phyloP scores from a whole-genome alignment of 192 early-diverging fungal genomes.

The Martensiomyces pterosporus region DNA sequence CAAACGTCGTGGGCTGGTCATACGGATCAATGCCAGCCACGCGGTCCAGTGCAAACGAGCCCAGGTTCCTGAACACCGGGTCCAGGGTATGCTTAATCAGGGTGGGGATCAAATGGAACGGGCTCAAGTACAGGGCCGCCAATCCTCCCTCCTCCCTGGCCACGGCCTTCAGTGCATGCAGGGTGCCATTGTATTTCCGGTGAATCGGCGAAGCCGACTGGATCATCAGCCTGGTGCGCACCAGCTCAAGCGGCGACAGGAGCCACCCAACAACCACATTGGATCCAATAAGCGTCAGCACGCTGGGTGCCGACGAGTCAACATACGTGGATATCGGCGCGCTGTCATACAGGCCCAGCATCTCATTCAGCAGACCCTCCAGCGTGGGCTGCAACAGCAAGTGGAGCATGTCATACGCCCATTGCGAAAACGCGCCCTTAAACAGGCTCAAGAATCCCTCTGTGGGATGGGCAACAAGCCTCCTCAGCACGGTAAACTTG shows the following conservation, averaged over 20 bases:
- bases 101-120: constrained; percentile 70
- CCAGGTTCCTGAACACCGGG: constrained; percentile 65
- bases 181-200: constrained; percentile 76
- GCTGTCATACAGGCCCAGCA: constrained; percentile 88
- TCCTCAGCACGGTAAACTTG: constrained; percentile 55
- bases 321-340: constrained; percentile 55
- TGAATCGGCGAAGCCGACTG: constrained; percentile 73
- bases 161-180: constrained; percentile 75
- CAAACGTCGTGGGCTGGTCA: constrained; percentile 63
- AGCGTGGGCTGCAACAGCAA: constrained; percentile 76
- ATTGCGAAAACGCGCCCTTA: constrained; percentile 73
- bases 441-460: constrained; percentile 58
- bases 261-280: constrained; percentile 72
- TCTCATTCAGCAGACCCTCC: constrained; percentile 85
- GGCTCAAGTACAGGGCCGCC: constrained; percentile 61
- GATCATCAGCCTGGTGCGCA: constrained; percentile 81
- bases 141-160: constrained; percentile 74
- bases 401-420: constrained; percentile 70
- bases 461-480: constrained; percentile 56
- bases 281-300: constrained; percentile 68
- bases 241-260: constrained; percentile 87
- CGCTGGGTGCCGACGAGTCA: constrained; percentile 56
- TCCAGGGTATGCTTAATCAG: constrained; percentile 73
- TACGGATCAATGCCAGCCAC: constrained; percentile 50
- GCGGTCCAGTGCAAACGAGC: constrained; percentile 62